A percentile compares a stretch with the other conserved stretches of the same genome.
These are phyloP conservation scores for Coemansia sp. DNA, from an alignment of 192 early-diverging fungal genomes.

Conservation along the genomic window DNA sequence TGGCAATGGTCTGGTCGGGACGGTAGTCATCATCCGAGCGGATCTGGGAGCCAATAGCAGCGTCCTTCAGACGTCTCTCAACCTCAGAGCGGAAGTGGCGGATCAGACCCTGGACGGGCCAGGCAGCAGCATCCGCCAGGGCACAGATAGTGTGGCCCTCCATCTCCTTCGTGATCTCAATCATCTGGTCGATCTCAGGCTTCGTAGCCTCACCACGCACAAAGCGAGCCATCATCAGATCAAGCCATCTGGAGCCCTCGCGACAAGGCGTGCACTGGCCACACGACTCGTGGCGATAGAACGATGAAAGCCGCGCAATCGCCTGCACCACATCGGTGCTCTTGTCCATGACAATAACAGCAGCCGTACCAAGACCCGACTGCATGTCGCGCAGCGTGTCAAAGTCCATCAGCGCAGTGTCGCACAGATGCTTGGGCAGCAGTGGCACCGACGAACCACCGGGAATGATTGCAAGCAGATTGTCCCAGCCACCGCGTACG, in stretches of 20 bases:
- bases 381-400: constrained; percentile 93
- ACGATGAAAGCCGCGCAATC: constrained; percentile 88
- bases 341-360: constrained; percentile 99
- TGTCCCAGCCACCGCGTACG: constrained; percentile 98
- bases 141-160: constrained; percentile 99
- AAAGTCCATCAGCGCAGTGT: constrained; percentile 97
- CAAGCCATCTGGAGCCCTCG: constrained; percentile 94
- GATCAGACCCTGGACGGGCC: constrained; percentile 96
- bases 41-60: constrained; percentile 30
- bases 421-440: constrained; percentile 80
- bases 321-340: constrained; percentile 91
- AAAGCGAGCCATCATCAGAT: constrained; percentile 95
- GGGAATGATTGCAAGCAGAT: constrained; percentile 94
- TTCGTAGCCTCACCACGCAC: constrained; percentile 79
- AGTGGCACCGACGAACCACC: constrained; percentile 96
- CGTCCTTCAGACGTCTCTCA: constrained; percentile 39
- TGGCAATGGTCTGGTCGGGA: constrained; percentile 50
- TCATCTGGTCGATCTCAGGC: constrained; percentile 94
- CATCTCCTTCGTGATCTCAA: constrained; percentile 94
- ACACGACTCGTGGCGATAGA: constrained; percentile 98
- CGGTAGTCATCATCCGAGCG: constrained; percentile 32
- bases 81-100: constrained; percentile 72
- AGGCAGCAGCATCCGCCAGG: constrained; percentile 97
- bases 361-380: constrained; percentile 94
- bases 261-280: constrained; percentile 99